These are phyloP conservation scores for Beauveria pseudobassiana DNA, from an alignment of 2,329 filamentous ascomycete species.

Conservation along the genomic window DNA sequence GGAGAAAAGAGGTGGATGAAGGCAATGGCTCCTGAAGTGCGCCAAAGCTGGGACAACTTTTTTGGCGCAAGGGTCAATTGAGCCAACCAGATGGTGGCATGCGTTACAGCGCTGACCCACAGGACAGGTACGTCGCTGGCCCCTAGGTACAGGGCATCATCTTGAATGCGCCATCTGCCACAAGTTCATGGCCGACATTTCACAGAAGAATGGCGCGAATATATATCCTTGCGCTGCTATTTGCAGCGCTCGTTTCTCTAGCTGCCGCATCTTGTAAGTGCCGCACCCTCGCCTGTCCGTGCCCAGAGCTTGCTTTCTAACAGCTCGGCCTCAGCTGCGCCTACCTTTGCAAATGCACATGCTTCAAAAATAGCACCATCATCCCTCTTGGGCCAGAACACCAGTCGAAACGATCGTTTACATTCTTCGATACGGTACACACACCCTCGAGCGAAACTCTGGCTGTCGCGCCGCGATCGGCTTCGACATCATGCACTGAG, in stretches of 20 bases:
- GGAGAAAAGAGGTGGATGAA: neutral
- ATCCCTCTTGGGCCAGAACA: slow-evolving; percentile 49
- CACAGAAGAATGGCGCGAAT: slow-evolving; percentile 31
- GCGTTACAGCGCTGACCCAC: neutral
- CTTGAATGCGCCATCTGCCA: neutral
- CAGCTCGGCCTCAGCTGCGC: slow-evolving; percentile 38
- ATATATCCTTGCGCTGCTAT: slow-evolving; percentile 27
- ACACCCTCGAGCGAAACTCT: slow-evolving; percentile 4
- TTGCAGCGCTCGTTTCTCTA: slow-evolving; percentile 28
- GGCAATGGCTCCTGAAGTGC: slow-evolving; percentile 1
- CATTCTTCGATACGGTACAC: slow-evolving; percentile 12
- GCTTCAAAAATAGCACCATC: slow-evolving; percentile 62
- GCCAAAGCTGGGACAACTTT: slow-evolving; percentile 4
- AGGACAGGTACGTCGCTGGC: neutral
- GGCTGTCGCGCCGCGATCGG: slow-evolving; percentile 25
- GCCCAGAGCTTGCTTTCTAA: slow-evolving; percentile 16
- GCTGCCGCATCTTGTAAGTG: slow-evolving; percentile 36
- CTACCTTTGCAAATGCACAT: slow-evolving; percentile 63
- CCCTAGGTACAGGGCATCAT: neutral
- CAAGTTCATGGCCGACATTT: neutral
- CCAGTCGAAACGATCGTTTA: slow-evolving; percentile 21
- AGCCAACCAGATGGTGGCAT: slow-evolving; percentile 7
- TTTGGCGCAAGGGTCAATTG: slow-evolving; percentile 7
- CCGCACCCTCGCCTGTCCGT: neutral
- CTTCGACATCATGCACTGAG: slow-evolving; percentile 46